A percentile compares a stretch with the other conserved stretches of the same genome.
phyloP scores from a whole-genome alignment of 2,329 filamentous ascomycete genomes.

The Teratosphaeria destructans region DNA sequence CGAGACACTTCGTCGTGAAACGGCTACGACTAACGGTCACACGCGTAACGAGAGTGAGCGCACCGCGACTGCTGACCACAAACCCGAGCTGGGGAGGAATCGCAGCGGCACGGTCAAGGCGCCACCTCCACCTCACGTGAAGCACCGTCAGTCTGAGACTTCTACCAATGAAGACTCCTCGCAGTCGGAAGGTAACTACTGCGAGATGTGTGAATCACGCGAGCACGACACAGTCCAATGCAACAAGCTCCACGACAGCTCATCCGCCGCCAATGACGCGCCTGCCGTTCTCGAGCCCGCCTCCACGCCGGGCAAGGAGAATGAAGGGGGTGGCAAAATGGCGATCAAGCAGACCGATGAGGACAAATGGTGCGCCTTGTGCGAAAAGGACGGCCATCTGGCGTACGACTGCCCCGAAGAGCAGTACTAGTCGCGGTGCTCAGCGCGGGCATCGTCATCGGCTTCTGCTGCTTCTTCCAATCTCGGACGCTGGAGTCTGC shows the following conservation, averaged over 20 bases:
- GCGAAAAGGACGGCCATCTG: slow-evolving; percentile 91
- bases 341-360: slow-evolving; percentile 43
- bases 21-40: slow-evolving; percentile 40
- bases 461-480: slow-evolving; percentile 9
- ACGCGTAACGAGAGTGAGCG: slow-evolving; percentile 23
- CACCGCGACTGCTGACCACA: slow-evolving; percentile 13
- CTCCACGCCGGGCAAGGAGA: slow-evolving; percentile 5
- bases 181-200: slow-evolving; percentile 59
- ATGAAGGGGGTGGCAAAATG: slow-evolving; percentile 6
- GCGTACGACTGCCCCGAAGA: slow-evolving; percentile 43
- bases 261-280: background rate
- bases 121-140: slow-evolving; percentile 51
- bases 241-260: slow-evolving; percentile 36
- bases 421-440: slow-evolving; percentile 22
- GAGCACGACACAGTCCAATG: slow-evolving; percentile 93
- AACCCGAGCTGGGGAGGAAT: slow-evolving; percentile 13
- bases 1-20: slow-evolving; percentile 45
- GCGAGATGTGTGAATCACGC: slow-evolving; percentile 86
- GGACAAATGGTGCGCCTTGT: slow-evolving; percentile 92
- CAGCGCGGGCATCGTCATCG: background rate
- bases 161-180: background rate
- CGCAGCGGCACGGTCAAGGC: slow-evolving; percentile 51
- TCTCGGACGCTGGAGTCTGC: background rate
- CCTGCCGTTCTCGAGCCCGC: background rate
- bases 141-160: slow-evolving; percentile 31